Conservation (phyloP, 108 stramenopile species). For the Licmophora abbreviata region DNA sequence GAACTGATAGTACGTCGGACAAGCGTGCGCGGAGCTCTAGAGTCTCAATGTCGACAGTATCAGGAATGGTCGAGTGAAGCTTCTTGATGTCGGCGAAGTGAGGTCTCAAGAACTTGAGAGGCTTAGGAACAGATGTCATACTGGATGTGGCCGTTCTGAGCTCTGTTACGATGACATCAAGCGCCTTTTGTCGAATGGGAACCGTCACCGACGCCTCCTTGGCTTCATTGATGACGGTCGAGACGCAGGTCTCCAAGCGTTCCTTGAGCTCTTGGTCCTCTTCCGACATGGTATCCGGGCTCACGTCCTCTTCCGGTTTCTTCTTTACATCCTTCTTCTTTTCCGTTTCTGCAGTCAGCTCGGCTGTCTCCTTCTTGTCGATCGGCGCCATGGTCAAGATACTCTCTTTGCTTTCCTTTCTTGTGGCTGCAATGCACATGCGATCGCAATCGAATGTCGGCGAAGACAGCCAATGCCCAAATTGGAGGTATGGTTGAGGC, state of each 20-base stretch:
- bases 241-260: slow-evolving; percentile 81
- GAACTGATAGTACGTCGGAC: slow-evolving; percentile 93
- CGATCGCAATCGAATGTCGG: too few species aligned
- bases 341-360: slow-evolving; percentile 1
- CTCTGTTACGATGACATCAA: slow-evolving; percentile 87
- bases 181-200: slow-evolving; percentile 66
- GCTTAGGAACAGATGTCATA: slow-evolving; percentile 99
- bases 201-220: slow-evolving; percentile 66
- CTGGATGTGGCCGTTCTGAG: slow-evolving; percentile 85
- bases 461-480: too few species aligned
- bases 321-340: slow-evolving; percentile 28
- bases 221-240: slow-evolving; percentile 59
- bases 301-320: slow-evolving; percentile 15
- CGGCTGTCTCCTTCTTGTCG: slow-evolving; percentile 2
- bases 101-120: slow-evolving; percentile 96
- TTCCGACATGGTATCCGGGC: slow-evolving; percentile 64
- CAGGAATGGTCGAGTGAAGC: slow-evolving; percentile 33
- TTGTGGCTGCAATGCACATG: too few species aligned
- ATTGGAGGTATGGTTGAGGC: too few species aligned
- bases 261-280: slow-evolving; percentile 83
- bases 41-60: slow-evolving; percentile 20
- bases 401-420: background rate
- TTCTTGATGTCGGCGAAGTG: slow-evolving; percentile 83
- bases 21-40: slow-evolving; percentile 69
- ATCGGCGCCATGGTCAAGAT: background rate